Percentiles rank a stretch among this genome's conserved stretches.
These are phyloP conservation scores for Butyriboletus loyo DNA, from an alignment of 768 basidiomycete genomes.

Conservation along the genomic window DNA sequence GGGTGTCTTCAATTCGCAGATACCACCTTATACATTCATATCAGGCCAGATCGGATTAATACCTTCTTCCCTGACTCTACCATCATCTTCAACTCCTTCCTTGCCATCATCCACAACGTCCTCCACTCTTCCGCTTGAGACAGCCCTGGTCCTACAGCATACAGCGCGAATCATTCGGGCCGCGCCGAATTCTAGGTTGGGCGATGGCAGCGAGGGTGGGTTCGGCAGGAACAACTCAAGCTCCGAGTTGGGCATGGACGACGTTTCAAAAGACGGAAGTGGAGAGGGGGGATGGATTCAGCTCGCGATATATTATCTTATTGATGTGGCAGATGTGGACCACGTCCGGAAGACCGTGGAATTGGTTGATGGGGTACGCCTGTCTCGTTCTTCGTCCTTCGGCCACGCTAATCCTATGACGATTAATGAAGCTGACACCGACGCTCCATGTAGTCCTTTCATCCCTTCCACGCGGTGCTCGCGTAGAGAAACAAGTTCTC, in stretches of 20 bases:
- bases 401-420: not conserved
- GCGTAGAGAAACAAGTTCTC: conserved; percentile 74
- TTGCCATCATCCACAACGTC: conserved; percentile 58
- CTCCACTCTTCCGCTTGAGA: conserved; percentile 51
- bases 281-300: conserved; percentile 50
- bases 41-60: conserved; percentile 95
- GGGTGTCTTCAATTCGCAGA: conserved; percentile 40
- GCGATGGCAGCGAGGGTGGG: conserved; percentile 27
- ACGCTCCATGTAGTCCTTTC: conserved; percentile 62
- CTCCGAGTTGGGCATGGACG: conserved; percentile 29
- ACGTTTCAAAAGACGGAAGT: conserved; percentile 25
- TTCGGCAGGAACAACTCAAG: conserved; percentile 20
- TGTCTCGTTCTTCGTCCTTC: not conserved
- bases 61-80: conserved; percentile 73
- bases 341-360: conserved; percentile 42
- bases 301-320: conserved; percentile 72
- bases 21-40: conserved; percentile 72
- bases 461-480: conserved; percentile 66
- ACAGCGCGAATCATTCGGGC: conserved; percentile 57
- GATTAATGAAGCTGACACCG: conserved; percentile 24
- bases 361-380: conserved; percentile 19
- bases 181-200: conserved; percentile 48
- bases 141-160: conserved; percentile 79
- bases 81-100: conserved; percentile 35
- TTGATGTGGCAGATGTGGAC: conserved; percentile 35